Conservation (phyloP, 1,139 yeast genomes). For the Debaryomyces udenii region DNA sequence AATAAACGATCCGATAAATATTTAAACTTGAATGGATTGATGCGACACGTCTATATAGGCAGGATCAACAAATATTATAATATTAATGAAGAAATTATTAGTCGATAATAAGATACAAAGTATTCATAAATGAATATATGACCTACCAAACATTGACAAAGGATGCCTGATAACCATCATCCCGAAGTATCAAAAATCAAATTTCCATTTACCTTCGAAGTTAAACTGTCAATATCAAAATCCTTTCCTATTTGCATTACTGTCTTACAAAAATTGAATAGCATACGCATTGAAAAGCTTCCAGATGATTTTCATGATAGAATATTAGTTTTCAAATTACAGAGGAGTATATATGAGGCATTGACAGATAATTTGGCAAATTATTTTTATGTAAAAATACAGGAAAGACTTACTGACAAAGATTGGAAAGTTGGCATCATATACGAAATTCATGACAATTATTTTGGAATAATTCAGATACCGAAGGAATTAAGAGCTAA, state of each 20-base stretch:
- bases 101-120: not conserved
- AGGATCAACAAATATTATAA: too few species aligned
- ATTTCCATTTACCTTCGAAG: slow-evolving; percentile 17
- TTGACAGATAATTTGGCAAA: slow-evolving; percentile 13
- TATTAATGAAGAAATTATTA: too few species aligned
- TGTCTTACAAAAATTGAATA: slow-evolving; percentile 16
- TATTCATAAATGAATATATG: not conserved
- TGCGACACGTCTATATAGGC: slow-evolving; percentile 7
- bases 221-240: slow-evolving; percentile 14
- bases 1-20: not conserved
- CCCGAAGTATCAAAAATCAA: slow-evolving; percentile 4
- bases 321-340: slow-evolving; percentile 15
- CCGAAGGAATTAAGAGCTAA: slow-evolving; percentile 13
- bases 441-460: slow-evolving; percentile 6
- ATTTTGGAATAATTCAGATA: slow-evolving; percentile 11
- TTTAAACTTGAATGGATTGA: not conserved
- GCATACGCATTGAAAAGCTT: slow-evolving; percentile 13
- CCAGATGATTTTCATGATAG: slow-evolving; percentile 10
- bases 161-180: not conserved
- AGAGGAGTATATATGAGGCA: slow-evolving; percentile 11
- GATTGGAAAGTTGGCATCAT: slow-evolving; percentile 15
- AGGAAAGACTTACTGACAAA: slow-evolving; percentile 18
- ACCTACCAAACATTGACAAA: slow-evolving; percentile 2
- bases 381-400: slow-evolving; percentile 20
- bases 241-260: slow-evolving; percentile 18